Base-by-base conservation (phyloP, 371 early-diverging fungal species). In the Phascolomyces articulosus region DNA sequence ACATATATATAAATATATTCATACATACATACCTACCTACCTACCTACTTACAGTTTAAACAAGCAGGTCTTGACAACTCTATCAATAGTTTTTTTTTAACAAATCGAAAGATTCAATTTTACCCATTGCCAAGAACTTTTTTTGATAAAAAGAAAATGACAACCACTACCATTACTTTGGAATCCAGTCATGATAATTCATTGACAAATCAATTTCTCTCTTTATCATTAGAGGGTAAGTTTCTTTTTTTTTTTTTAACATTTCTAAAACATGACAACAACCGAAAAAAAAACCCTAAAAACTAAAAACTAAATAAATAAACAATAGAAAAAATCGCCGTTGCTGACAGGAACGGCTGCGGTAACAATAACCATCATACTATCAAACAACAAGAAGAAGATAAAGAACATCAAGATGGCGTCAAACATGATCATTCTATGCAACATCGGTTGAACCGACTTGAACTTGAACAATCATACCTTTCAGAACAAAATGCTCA, bases 391-490 rank as follows among this genome's bases (percentile, higher is more conserved):
- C 9, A 34, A 0, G 34, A 11, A 34, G 9, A 34, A 6, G 34
- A 34, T 11, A 11, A 29, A 29, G 55, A 29, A 28, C 55, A n/a
- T n/a, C n/a, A n/a, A n/a, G n/a, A n/a, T n/a, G 29, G 29, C 54
- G n/a, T 10, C 18, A 55, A 29, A 0, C 27, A 28, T 8, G 55
- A 26, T n/a, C 18, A 26, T 29, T 28, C 13, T 18, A 55, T 64
- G 15, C 48, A 31, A 27, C 48, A 40, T 15, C 58, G 54, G 58
- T 40, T 63, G 28, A 64, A 68, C 26, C 73, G 75, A 55, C 66
- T 81, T 28, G 82, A 81, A 58, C 63, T 81, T 24, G 77, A 81
- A 49, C 74, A 78, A 60, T 70, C 71, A 18, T 81, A 70, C 62
- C 68, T 78, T 31, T 54, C 68, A 23, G 75, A 81, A 64, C 82